Evolutionary conservation across 179 eudicot species (phyloP).

Genomic region (Pouteria campechiana): DNA sequence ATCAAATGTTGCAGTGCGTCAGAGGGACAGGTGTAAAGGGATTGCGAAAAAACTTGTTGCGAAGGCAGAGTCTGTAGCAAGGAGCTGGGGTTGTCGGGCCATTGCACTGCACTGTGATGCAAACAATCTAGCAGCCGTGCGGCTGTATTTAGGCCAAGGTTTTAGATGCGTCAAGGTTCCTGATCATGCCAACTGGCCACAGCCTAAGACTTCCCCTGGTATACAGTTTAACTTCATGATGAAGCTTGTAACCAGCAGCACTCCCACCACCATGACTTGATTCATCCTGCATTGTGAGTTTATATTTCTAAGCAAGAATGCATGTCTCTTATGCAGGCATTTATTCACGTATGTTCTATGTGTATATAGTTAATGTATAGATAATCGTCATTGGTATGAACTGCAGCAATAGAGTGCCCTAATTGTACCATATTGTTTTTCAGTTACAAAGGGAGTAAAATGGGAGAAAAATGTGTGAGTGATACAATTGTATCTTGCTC

Average conservation of each 20-base stretch:
- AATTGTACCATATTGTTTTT: no score
- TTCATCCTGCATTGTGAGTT: no score
- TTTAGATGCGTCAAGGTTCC: conserved; percentile 62
- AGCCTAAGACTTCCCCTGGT: conserved; percentile 72
- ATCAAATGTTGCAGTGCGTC: conserved; percentile 92
- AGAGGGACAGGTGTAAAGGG: conserved; percentile 67
- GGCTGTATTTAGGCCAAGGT: conserved; percentile 56
- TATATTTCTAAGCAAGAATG: no score
- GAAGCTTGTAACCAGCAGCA: conserved; percentile 65
- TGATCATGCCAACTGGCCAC: conserved; percentile 86
- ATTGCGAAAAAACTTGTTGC: conserved; percentile 68
- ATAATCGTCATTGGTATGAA: no score
- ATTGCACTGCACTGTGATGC: conserved; percentile 85
- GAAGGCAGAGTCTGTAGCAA: conserved; percentile 78
- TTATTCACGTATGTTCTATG: no score
- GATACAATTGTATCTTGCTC: no score
- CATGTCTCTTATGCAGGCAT: no score
- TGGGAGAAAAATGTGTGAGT: no score
- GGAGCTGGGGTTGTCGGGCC: conserved; percentile 79
- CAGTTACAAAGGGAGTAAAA: no score
- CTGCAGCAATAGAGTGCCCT: no score
- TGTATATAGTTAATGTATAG: no score
- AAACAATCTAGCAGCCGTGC: conserved; percentile 58
- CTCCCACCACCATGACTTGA: conserved; percentile 3
- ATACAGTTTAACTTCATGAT: conserved; percentile 76